Conservation (phyloP, 2,329 filamentous ascomycete genomes). For the Scytalidium sp. region DNA sequence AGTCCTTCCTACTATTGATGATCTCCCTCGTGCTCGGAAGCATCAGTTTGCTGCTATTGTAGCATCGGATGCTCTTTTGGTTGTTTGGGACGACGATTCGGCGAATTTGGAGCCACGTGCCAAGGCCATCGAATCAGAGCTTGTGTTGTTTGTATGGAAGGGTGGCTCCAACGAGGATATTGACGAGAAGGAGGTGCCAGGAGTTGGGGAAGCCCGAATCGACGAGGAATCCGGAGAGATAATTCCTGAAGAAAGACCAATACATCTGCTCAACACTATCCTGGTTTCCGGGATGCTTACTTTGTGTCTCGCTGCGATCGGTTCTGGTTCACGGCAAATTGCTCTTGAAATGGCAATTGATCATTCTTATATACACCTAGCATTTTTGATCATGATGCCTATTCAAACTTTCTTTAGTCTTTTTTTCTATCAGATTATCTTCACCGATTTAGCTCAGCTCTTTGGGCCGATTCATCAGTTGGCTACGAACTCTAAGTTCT, state of each 20-base stretch:
- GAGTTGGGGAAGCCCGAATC: constrained; percentile 48
- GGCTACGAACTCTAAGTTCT: constrained; percentile 75
- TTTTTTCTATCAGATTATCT: constrained; percentile 76
- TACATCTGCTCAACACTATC: constrained; percentile 68
- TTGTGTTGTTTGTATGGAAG: constrained; percentile 77
- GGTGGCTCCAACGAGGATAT: constrained; percentile 51
- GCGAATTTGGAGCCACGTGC: constrained; percentile 67
- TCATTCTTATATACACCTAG: constrained; percentile 57
- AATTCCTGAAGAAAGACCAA: constrained; percentile 60
- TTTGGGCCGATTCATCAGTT: constrained; percentile 74
- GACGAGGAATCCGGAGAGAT: constrained; percentile 71
- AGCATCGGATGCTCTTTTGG: constrained; percentile 64
- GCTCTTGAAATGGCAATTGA: constrained; percentile 68
- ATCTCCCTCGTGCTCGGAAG: constrained; percentile 68
- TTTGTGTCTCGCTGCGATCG: constrained; percentile 63
- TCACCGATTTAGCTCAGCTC: constrained; percentile 72
- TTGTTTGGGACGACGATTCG: constrained; percentile 83
- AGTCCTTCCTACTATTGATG: constrained; percentile 68
- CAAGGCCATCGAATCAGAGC: constrained; percentile 68
- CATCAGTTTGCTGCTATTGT: constrained; percentile 81
- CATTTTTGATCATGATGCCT: constrained; percentile 63
- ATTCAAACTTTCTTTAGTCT: constrained; percentile 78
- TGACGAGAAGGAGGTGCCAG: constrained; percentile 49
- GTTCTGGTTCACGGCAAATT: constrained; percentile 67
- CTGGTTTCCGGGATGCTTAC: constrained; percentile 65